phyloP scores from a whole-genome alignment of 768 basidiomycete species.

The Trametes gibbosa region DNA sequence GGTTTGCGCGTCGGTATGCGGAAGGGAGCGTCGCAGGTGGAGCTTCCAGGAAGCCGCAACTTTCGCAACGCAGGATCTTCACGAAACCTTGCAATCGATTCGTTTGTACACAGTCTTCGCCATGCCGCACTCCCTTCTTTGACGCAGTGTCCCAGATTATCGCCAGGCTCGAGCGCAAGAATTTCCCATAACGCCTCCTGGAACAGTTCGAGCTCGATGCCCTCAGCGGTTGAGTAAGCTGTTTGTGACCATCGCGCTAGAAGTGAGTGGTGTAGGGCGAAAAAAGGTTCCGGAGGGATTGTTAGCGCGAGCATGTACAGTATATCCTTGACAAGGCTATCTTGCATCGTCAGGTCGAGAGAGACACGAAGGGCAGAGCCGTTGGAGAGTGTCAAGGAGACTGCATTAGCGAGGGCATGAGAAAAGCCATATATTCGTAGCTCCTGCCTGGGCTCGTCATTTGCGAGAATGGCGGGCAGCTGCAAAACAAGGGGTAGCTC shows the following conservation, averaged over 20 bases:
- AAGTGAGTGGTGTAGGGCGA: slow-evolving; percentile 53
- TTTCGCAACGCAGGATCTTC: slow-evolving; percentile 58
- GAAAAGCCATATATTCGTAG: slow-evolving; percentile 41
- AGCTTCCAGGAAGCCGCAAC: slow-evolving; percentile 37
- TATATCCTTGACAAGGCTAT: slow-evolving; percentile 54
- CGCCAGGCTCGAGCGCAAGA: slow-evolving; percentile 36
- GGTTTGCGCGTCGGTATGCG: slow-evolving; percentile 24
- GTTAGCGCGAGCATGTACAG: slow-evolving; percentile 62
- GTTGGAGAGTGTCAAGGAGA: slow-evolving; percentile 53
- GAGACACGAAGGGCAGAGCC: slow-evolving; percentile 45
- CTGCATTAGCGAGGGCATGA: slow-evolving; percentile 48
- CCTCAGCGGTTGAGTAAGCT: slow-evolving; percentile 41
- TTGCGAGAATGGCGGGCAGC: not conserved
- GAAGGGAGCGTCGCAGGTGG: not conserved
- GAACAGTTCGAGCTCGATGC: slow-evolving; percentile 59
- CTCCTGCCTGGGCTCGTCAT: not conserved
- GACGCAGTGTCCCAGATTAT: not conserved
- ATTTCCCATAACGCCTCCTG: slow-evolving; percentile 46
- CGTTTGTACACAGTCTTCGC: slow-evolving; percentile 44
- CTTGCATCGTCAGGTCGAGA: slow-evolving; percentile 55
- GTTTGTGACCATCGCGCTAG: slow-evolving; percentile 54
- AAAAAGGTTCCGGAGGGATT: slow-evolving; percentile 55
- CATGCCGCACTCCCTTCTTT: slow-evolving; percentile 37
- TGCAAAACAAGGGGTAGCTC: slow-evolving; percentile 28
- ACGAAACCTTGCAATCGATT: slow-evolving; percentile 45